phyloP scores from a whole-genome alignment of 352 stramenopile species.

The Aphanomyces cochlioides region DNA sequence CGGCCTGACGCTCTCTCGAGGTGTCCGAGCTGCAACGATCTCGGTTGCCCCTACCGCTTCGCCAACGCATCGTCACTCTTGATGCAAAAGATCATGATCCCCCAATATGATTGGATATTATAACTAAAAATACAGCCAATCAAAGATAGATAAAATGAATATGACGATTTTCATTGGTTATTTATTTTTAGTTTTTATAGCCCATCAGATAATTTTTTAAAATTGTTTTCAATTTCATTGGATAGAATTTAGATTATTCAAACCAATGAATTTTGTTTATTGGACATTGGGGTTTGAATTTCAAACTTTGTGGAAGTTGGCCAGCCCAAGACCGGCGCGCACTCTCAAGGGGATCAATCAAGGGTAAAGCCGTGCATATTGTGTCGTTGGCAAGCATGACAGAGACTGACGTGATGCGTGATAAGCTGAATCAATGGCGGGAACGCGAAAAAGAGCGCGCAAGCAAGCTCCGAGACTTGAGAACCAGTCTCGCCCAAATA shows the following conservation, averaged over 20 bases:
- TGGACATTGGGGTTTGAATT: not conserved
- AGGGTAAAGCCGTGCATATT: not conserved
- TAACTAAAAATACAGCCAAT: too few species aligned
- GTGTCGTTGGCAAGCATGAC: not conserved
- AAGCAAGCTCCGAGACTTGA: constrained; percentile 6
- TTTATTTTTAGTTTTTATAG: too few species aligned
- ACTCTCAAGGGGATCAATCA: not conserved
- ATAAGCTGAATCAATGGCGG: constrained; percentile 20
- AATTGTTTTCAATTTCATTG: too few species aligned
- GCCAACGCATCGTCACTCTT: too few species aligned
- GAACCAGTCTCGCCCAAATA: not conserved
- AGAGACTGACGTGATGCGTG: not conserved
- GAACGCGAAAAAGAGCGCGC: constrained; percentile 3
- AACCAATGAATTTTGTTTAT: not conserved
- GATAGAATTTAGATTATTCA: not conserved
- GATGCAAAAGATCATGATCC: too few species aligned
- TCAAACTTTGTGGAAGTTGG: not conserved
- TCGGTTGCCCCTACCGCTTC: too few species aligned
- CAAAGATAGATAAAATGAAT: too few species aligned
- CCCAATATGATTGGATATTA: too few species aligned
- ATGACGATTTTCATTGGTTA: too few species aligned
- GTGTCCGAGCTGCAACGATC: too few species aligned
- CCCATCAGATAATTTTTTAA: too few species aligned
- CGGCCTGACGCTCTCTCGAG: too few species aligned
- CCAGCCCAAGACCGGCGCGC: not conserved